A percentile compares a stretch with the other conserved stretches of the same genome.
Conservation (phyloP, 345 rosid species). For the Hibiscus trionum region DNA sequence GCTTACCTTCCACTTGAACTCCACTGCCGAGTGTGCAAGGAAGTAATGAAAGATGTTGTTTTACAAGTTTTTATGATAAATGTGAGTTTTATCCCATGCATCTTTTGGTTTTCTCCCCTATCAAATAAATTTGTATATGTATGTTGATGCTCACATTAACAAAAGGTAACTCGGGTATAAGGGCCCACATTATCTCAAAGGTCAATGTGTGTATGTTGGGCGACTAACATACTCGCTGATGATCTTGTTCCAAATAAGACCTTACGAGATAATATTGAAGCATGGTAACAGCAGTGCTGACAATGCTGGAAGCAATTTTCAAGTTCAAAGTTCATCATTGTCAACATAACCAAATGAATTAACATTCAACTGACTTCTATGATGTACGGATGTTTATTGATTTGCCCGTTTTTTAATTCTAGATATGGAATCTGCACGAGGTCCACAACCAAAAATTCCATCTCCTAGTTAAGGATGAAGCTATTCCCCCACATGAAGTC, state of each 20-base stretch:
- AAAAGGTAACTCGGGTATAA: constrained; percentile 54
- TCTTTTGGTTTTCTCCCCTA: background rate
- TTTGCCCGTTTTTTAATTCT: constrained; percentile 14
- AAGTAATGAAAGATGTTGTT: constrained; percentile 92
- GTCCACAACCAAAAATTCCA: constrained; percentile 57
- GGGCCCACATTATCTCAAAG: constrained; percentile 69
- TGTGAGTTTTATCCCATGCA: constrained; percentile 36
- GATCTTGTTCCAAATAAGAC: constrained; percentile 97
- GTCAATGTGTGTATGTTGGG: constrained; percentile 82
- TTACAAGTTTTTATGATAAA: constrained; percentile 73
- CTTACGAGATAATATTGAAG: constrained; percentile 85
- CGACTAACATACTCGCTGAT: constrained; percentile 72
- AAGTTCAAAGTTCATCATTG: constrained; percentile 62
- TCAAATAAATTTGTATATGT: background rate
- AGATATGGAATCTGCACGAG: constrained; percentile 83
- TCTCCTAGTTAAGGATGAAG: constrained; percentile 53
- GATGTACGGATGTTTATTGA: constrained; percentile 7
- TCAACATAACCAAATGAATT: background rate
- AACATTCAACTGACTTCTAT: constrained; percentile 2
- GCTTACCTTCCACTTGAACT: constrained; percentile 95
- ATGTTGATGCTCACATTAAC: constrained; percentile 3
- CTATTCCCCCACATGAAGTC: constrained; percentile 28
- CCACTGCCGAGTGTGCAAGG: constrained; percentile 89
- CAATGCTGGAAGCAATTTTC: constrained; percentile 69
- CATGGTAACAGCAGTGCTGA: constrained; percentile 84